phyloP scores from a whole-genome alignment of 371 early-diverging fungal species.

The Coemansia sp. region DNA sequence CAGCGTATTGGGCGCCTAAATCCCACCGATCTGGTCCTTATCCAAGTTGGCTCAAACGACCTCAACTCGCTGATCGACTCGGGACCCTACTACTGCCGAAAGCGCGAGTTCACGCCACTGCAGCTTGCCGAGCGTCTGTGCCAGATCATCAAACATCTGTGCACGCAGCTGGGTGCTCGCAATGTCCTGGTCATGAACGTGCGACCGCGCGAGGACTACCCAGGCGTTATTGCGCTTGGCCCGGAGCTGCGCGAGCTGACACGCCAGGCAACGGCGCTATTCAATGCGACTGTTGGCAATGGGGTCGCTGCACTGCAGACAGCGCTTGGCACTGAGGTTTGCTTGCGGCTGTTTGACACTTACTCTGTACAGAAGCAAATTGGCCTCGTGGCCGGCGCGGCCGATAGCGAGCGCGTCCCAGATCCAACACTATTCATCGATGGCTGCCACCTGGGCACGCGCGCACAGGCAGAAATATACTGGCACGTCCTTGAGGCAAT shows the following conservation, averaged over 20 bases:
- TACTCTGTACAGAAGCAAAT: conserved; percentile 30
- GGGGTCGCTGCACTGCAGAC: conserved; percentile 15
- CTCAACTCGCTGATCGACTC: conserved; percentile 32
- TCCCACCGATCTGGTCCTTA: conserved; percentile 33
- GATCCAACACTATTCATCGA: conserved; percentile 35
- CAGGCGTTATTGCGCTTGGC: conserved; percentile 25
- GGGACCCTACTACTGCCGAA: conserved; percentile 13
- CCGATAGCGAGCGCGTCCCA: background rate
- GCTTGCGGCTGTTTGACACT: conserved; percentile 32
- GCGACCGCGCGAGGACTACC: conserved; percentile 42
- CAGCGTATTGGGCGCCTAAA: conserved; percentile 4
- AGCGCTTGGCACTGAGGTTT: conserved; percentile 14
- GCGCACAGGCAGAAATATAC: conserved; percentile 25
- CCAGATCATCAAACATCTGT: conserved; percentile 13
- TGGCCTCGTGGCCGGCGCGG: background rate
- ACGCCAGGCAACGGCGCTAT: conserved; percentile 6
- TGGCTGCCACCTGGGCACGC: conserved; percentile 35
- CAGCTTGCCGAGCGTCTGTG: conserved; percentile 25
- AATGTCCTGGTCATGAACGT: conserved; percentile 39
- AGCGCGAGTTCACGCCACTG: conserved; percentile 16
- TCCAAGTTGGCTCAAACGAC: conserved; percentile 45
- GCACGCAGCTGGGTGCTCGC: conserved; percentile 11
- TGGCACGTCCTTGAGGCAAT: background rate
- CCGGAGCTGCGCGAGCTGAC: conserved; percentile 6
- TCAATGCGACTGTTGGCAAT: conserved; percentile 17